Evolutionary conservation across 108 stramenopile genomes (phyloP).

Genomic region (Nitzschia palea): DNA sequence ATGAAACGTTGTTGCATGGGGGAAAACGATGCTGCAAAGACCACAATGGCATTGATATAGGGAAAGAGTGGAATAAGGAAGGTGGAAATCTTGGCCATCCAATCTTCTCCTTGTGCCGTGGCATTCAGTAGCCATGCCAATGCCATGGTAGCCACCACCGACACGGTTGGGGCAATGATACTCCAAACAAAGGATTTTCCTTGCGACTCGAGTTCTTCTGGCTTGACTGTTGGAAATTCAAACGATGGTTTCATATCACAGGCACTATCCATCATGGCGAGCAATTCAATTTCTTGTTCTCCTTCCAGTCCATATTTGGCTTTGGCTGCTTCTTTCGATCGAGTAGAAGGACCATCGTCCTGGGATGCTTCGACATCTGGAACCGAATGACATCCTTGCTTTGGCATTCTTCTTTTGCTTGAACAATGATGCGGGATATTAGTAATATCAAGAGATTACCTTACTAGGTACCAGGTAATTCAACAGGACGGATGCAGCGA

Average conservation of each 20-base stretch:
- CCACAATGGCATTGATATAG: slow-evolving; percentile 5
- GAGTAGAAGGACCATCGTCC: too few relatives aligned
- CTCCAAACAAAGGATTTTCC: neutral
- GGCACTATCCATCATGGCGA: slow-evolving; percentile 1
- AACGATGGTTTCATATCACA: neutral
- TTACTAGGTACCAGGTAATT: too few relatives aligned
- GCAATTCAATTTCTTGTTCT: neutral
- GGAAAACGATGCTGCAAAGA: neutral
- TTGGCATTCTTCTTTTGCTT: too few relatives aligned
- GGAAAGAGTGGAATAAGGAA: neutral
- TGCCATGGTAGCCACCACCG: slow-evolving; percentile 4
- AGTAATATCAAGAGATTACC: too few relatives aligned
- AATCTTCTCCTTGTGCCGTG: neutral
- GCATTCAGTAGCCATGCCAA: neutral
- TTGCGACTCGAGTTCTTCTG: neutral
- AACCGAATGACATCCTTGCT: too few relatives aligned
- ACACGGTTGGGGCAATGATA: slow-evolving; percentile 5
- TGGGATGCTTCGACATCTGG: too few relatives aligned
- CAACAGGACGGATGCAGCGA: too few relatives aligned
- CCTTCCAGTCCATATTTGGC: neutral
- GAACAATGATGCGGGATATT: too few relatives aligned
- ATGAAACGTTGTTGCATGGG: slow-evolving; percentile 13
- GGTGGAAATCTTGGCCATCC: neutral
- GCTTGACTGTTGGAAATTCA: neutral
- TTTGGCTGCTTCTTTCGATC: neutral